Conservation (phyloP, 495 filamentous ascomycete species). For the Penicillium dipodomyicola region DNA sequence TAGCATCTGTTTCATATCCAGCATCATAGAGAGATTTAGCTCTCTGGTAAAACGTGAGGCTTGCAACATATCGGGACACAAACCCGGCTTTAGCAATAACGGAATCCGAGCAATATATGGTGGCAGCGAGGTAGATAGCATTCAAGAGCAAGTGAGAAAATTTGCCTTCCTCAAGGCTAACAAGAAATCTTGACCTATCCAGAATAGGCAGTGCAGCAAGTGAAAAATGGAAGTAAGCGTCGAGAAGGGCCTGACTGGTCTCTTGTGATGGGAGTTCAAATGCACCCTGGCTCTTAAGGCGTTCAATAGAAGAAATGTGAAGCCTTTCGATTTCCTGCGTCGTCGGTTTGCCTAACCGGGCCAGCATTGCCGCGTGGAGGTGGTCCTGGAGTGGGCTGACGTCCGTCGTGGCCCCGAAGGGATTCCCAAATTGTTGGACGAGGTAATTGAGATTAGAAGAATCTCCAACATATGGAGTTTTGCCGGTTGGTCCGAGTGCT, state of each 20-base stretch:
- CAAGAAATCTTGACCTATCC: slow-evolving; percentile 11
- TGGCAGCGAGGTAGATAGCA: slow-evolving; percentile 18
- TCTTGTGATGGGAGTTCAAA: slow-evolving; percentile 16
- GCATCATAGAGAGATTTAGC: slow-evolving; percentile 28
- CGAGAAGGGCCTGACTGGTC: slow-evolving; percentile 10
- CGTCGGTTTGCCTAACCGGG: slow-evolving; percentile 3
- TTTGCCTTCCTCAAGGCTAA: slow-evolving; percentile 1
- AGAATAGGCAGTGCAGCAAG: slow-evolving; percentile 17
- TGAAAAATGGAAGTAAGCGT: slow-evolving; percentile 16
- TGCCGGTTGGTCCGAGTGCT: slow-evolving; percentile 6
- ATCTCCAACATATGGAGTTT: slow-evolving; percentile 18
- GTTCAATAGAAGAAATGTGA: not conserved
- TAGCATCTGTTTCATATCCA: slow-evolving; percentile 25
- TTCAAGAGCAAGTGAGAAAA: slow-evolving; percentile 18
- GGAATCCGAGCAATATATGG: slow-evolving; percentile 16
- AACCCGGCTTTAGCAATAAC: slow-evolving; percentile 22
- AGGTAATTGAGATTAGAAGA: slow-evolving; percentile 20
- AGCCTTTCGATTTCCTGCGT: slow-evolving; percentile 7
- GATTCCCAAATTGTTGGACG: slow-evolving; percentile 20
- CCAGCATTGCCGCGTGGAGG: slow-evolving; percentile 17
- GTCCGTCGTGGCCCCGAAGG: slow-evolving; percentile 14
- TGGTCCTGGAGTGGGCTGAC: slow-evolving; percentile 13
- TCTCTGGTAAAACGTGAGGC: slow-evolving; percentile 23
- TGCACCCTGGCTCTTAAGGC: slow-evolving; percentile 9
- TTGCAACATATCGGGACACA: slow-evolving; percentile 23